Evolutionary conservation across 768 basidiomycete genomes (phyloP).

Genomic region (Leccinellum albellum): DNA sequence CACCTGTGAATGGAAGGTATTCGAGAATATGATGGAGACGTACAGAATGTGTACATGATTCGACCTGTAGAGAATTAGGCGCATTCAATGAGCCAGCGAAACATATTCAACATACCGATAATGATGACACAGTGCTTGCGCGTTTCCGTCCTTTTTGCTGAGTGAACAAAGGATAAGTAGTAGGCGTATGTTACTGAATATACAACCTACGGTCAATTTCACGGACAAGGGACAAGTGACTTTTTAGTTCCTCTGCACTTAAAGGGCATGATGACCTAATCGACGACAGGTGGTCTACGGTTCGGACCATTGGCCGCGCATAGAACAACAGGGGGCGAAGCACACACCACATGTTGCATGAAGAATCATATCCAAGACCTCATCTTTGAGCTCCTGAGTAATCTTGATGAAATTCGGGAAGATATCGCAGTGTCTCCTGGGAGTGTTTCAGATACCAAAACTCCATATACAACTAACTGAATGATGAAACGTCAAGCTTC

Average conservation of each 20-base stretch:
- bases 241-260: slow-evolving; percentile 14
- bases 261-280: slow-evolving; percentile 22
- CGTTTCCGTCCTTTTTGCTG: slow-evolving; percentile 10
- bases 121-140: slow-evolving; percentile 18
- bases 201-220: slow-evolving; percentile 19
- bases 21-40: not conserved
- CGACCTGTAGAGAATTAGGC: slow-evolving; percentile 17
- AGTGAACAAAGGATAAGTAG: not conserved
- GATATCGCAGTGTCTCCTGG: slow-evolving; percentile 35
- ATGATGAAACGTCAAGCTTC: slow-evolving; percentile 4
- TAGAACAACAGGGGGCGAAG: not conserved
- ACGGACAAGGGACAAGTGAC: slow-evolving; percentile 26
- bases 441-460: not conserved
- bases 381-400: slow-evolving; percentile 23
- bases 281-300: slow-evolving; percentile 27
- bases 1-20: not conserved
- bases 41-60: slow-evolving; percentile 29
- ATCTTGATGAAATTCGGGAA: slow-evolving; percentile 27
- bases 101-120: slow-evolving; percentile 11
- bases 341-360: slow-evolving; percentile 26
- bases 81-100: not conserved
- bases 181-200: not conserved
- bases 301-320: not conserved
- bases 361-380: slow-evolving; percentile 23
- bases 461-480: not conserved